Evolutionary conservation across 805 yeast genomes (phyloP).

Genomic region (Isabelozyma gotoi): DNA sequence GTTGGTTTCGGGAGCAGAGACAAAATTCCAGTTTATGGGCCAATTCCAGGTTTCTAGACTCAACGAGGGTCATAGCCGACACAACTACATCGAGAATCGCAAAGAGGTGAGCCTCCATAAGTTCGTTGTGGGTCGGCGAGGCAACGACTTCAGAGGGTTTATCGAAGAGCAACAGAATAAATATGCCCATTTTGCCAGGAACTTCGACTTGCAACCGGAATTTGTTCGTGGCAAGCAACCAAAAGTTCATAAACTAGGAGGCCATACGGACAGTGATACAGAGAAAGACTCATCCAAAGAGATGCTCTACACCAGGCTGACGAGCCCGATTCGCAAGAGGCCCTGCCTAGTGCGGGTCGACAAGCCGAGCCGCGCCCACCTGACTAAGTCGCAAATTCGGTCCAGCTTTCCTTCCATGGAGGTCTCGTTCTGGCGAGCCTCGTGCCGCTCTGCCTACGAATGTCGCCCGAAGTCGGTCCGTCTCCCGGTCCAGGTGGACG

Average conservation of each 20-base stretch:
- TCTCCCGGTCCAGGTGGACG: background rate
- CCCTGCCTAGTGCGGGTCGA: background rate
- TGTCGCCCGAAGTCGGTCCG: background rate
- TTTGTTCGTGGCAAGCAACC: background rate
- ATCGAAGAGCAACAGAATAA: conserved; percentile 1
- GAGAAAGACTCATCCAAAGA: background rate
- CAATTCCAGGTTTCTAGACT: background rate
- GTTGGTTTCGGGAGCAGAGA: conserved; percentile 1
- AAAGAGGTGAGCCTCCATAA: background rate
- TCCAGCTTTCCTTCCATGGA: background rate
- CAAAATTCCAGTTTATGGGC: background rate
- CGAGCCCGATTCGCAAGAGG: background rate
- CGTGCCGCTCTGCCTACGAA: background rate
- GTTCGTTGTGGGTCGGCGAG: background rate
- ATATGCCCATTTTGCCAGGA: conserved; percentile 3
- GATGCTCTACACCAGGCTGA: background rate
- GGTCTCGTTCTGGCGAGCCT: background rate
- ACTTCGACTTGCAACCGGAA: no score
- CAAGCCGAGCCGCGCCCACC: background rate
- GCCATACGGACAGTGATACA: background rate
- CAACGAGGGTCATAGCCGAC: background rate
- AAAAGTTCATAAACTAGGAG: background rate
- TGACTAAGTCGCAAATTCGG: background rate
- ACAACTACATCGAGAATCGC: background rate
- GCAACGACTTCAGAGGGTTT: background rate